Conservation (phyloP, 75 land plant genomes). For the Selaginella tamariscina region DNA sequence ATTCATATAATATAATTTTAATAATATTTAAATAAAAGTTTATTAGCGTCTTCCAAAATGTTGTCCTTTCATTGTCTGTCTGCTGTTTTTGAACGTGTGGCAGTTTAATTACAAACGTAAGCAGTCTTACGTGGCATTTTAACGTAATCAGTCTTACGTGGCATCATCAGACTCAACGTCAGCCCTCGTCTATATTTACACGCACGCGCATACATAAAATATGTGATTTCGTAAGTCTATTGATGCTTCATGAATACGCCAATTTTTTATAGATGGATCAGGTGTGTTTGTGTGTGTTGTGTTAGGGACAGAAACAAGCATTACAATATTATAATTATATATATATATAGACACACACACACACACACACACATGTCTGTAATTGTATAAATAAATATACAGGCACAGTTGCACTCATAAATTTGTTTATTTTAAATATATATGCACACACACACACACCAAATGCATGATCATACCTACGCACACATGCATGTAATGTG, state of each 20-base stretch:
- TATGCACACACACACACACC: constrained; percentile 5
- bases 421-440: too few species aligned
- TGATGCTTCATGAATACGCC: not conserved
- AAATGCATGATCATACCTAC: not conserved
- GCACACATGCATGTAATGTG: not conserved
- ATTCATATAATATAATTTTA: too few species aligned
- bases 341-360: not conserved
- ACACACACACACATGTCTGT: constrained; percentile 6
- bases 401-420: not conserved
- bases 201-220: too few species aligned
- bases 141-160: too few species aligned
- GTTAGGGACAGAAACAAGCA: not conserved
- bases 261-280: not conserved
- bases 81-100: too few species aligned
- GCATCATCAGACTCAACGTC: too few species aligned
- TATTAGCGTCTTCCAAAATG: too few species aligned
- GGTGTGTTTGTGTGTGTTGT: not conserved
- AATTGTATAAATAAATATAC: not conserved
- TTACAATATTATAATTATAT: not conserved
- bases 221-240: not conserved
- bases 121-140: too few species aligned
- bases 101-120: too few species aligned
- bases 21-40: too few species aligned
- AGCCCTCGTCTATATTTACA: too few species aligned
- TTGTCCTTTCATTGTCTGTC: too few species aligned